Evolutionary conservation across 352 stramenopile genomes (phyloP), one percentile per base, ranked within the genome.

Genomic region (Phytopythium sindhum): DNA sequence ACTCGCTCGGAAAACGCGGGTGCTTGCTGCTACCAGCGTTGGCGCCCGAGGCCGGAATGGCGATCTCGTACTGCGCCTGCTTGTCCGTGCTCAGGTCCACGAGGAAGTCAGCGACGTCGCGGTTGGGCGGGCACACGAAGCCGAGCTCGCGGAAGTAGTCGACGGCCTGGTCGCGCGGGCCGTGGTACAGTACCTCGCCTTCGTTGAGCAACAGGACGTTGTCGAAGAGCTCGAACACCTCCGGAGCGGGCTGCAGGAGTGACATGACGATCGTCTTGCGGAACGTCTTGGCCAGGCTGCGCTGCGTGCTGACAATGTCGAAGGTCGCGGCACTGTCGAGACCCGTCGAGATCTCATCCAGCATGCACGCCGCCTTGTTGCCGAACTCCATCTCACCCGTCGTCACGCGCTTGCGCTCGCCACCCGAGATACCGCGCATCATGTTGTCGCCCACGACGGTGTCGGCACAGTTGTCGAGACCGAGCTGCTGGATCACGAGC

Each of bases 141-240:
- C 75, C 75, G 19, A 83, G 60, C 21, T 21, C 51, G 54, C 67
- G 45, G 33, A 83, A 83, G 63, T 78, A 78, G 23, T 66, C 61
- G 4, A 64, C 33, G 1, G 64, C 64, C 35, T 72, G 35, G 19
- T 53, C 52, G 19, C 65, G 60, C 39, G 68, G 68, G 15, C 68
- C 68, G 50, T 55, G 63, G 66, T 91, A 98, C 28, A 97, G 80
- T 26, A 98, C 73, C 19, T 77, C 60, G 54, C 91, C 90, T 37
- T 90, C 73, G 65, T 86, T 81, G 28, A 98, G 62, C 21, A 98
- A 35, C 21, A 97, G 85, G 0, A 97, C 62, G 47, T 97, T 78
- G 70, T 98, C 92, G 68, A 98, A 98, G n/a, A 97, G 70, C 29
- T 81, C 77, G 42, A 93, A 94, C 17, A 93, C 89, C 72, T 98